Evolutionary conservation across 352 stramenopile species (phyloP), one percentile per base, ranked within the genome.

Genomic region (Phytophthora niederhauseri): DNA sequence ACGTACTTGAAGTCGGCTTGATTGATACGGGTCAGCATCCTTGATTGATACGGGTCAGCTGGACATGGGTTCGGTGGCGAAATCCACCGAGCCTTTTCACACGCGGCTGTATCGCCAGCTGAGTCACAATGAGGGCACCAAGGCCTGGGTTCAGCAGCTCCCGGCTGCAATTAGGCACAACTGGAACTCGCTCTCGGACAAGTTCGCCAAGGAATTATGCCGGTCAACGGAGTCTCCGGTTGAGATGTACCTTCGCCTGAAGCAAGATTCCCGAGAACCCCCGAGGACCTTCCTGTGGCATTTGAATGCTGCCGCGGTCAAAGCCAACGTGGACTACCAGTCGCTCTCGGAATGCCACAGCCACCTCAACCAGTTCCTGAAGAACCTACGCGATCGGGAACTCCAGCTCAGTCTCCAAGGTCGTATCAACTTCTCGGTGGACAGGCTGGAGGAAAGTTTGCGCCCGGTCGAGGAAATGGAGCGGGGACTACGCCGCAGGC

Each of bases 401-500:
- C 14, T 66, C 2, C 48, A 59, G 26, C 9, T 45, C 4, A 66
- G 22, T 45, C 22, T 59, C 2, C 49, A 55, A 24, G 17, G 59
- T 0, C 49, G 45, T 0, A 4, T 59, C 1, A 59, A 54, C 26
- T 2, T 28, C 0, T 53, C 34, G 0, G 17, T 19, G 2, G 48
- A 57, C 12, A 31, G 53, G 15, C 14, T 65, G 12, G 58, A 58
- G 7, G 46, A 57, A 0, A 65, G 20, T 0, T 5, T 65, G 28
- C 28, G 24, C 6, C 58, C 52, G 9, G 46, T 65, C 1, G 34
- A 65, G n/a, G 58, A 56, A 3, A 51, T 65, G 58, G 30, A 65
- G 1, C 48, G 48, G 1, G 48, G 34, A 0, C 17, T 59, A 4
- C 48, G 49, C 9, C 36, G 50, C 0, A 34, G n/a, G 0, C 48